phyloP scores from a whole-genome alignment of 1,139 yeast genomes.

The Sugiyamaella sp. region DNA sequence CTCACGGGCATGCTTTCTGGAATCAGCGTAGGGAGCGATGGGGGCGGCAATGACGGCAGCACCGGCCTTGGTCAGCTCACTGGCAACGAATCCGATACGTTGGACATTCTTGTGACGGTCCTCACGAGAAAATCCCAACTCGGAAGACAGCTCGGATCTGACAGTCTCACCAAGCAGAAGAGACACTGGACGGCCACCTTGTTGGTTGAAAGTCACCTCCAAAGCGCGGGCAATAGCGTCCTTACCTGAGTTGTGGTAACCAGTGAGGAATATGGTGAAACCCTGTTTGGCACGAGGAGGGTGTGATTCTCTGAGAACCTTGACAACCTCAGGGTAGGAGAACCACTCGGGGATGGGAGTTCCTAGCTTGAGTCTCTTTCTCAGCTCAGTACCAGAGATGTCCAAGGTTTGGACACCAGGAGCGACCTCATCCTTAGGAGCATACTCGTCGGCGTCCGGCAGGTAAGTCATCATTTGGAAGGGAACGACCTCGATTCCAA shows the following conservation, averaged over 20 bases:
- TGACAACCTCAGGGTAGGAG: conserved; percentile 94
- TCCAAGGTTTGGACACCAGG: conserved; percentile 80
- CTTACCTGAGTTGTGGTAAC: conserved; percentile 59
- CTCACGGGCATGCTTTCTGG: conserved; percentile 46
- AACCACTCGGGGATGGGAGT: conserved; percentile 94
- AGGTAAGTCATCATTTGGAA: conserved; percentile 96
- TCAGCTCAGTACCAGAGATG: conserved; percentile 92
- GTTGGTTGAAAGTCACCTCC: conserved; percentile 88
- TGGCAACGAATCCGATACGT: conserved; percentile 62
- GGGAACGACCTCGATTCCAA: conserved; percentile 89
- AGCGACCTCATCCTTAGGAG: conserved; percentile 92
- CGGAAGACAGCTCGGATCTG: conserved; percentile 48
- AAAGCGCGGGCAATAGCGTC: conserved; percentile 80
- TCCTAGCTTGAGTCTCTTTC: conserved; percentile 86
- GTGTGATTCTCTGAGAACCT: conserved; percentile 85
- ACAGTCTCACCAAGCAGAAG: conserved; percentile 58
- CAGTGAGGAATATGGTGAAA: conserved; percentile 67
- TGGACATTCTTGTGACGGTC: conserved; percentile 48
- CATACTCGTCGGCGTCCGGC: conserved; percentile 93
- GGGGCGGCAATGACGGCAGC: conserved; percentile 82
- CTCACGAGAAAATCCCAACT: conserved; percentile 47
- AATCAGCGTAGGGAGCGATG: conserved; percentile 50
- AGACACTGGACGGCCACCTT: conserved; percentile 85
- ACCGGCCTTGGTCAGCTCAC: conserved; percentile 87
- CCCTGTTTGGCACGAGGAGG: conserved; percentile 94